Evolutionary conservation across 2,329 filamentous ascomycete genomes (phyloP).

Genomic region (Xylariaceae sp.): DNA sequence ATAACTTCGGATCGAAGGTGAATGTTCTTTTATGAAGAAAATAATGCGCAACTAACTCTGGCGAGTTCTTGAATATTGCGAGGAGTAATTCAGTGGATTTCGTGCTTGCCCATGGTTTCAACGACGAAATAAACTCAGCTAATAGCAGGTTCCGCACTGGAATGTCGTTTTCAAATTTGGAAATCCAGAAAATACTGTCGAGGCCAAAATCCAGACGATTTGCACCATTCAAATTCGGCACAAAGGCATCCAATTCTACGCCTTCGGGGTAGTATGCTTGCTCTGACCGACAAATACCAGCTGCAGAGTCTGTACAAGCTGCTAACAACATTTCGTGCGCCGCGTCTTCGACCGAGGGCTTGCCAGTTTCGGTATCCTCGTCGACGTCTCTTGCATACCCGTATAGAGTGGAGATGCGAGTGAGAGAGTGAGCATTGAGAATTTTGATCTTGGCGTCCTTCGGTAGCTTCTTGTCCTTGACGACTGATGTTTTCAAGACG

Average conservation of each 20-base stretch:
- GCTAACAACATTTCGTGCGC: slow-evolving; percentile 74
- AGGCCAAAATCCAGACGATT: slow-evolving; percentile 60
- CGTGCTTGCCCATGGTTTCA: slow-evolving; percentile 79
- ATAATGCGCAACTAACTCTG: slow-evolving; percentile 85
- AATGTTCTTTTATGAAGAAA: slow-evolving; percentile 79
- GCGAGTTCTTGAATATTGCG: slow-evolving; percentile 74
- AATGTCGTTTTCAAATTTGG: slow-evolving; percentile 63
- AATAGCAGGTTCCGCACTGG: slow-evolving; percentile 78
- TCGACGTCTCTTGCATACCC: slow-evolving; percentile 50
- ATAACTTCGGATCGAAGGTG: slow-evolving; percentile 85
- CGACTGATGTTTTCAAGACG: slow-evolving; percentile 65
- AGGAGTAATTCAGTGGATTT: slow-evolving; percentile 80
- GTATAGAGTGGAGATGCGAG: slow-evolving; percentile 71
- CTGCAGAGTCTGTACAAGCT: slow-evolving; percentile 69
- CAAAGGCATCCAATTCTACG: slow-evolving; percentile 50
- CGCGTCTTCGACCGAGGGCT: slow-evolving; percentile 58
- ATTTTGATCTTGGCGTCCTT: slow-evolving; percentile 72
- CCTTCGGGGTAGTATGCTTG: slow-evolving; percentile 82
- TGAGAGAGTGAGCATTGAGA: slow-evolving; percentile 71
- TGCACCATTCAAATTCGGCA: slow-evolving; percentile 41
- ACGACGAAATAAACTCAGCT: slow-evolving; percentile 71
- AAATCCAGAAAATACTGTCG: slow-evolving; percentile 68
- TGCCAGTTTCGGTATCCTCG: slow-evolving; percentile 35
- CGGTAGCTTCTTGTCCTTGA: slow-evolving; percentile 72
- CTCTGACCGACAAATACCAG: slow-evolving; percentile 73